These are phyloP conservation scores for Sordariomycetes sp. DNA, from an alignment of 2,329 filamentous ascomycete species.

Conservation along the genomic window DNA sequence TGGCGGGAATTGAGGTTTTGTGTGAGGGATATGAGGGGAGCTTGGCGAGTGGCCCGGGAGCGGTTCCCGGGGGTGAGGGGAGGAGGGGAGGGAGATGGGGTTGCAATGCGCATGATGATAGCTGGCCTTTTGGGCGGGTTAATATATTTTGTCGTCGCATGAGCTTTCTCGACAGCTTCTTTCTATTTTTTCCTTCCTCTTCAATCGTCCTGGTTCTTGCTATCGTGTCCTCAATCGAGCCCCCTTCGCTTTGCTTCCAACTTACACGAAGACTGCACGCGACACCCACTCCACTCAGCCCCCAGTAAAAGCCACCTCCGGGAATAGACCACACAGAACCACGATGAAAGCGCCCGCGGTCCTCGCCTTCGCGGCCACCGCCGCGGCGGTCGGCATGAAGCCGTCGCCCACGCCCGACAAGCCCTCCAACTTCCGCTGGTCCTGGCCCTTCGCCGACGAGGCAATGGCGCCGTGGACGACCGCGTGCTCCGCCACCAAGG, in stretches of 20 bases:
- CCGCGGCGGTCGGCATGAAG: conserved; percentile 16
- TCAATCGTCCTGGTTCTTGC: not conserved
- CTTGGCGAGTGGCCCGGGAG: not conserved
- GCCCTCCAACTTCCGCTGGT: conserved; percentile 28
- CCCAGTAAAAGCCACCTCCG: too few relatives aligned
- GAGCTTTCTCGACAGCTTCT: not conserved
- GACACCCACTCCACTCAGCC: not conserved
- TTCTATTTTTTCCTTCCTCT: not conserved
- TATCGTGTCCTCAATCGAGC: not conserved
- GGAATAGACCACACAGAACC: not conserved
- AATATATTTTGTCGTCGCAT: not conserved
- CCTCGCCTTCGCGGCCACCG: conserved; percentile 7
- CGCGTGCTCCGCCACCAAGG: conserved; percentile 20
- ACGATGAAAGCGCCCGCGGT: not conserved
- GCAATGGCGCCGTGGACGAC: conserved; percentile 18
- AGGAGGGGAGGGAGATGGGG: not conserved
- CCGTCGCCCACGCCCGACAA: conserved; percentile 19
- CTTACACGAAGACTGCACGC: not conserved
- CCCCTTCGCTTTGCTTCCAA: not conserved
- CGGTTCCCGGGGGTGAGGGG: not conserved
- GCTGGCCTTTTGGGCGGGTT: not conserved
- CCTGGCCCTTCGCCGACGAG: conserved; percentile 24
- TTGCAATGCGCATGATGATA: not conserved
- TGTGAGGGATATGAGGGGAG: not conserved
- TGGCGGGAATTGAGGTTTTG: not conserved